Percentiles rank a stretch among this genome's conserved stretches.
These are phyloP conservation scores for Corymbia calophylla DNA, from an alignment of 441 rosid genomes.

Conservation along the genomic window DNA sequence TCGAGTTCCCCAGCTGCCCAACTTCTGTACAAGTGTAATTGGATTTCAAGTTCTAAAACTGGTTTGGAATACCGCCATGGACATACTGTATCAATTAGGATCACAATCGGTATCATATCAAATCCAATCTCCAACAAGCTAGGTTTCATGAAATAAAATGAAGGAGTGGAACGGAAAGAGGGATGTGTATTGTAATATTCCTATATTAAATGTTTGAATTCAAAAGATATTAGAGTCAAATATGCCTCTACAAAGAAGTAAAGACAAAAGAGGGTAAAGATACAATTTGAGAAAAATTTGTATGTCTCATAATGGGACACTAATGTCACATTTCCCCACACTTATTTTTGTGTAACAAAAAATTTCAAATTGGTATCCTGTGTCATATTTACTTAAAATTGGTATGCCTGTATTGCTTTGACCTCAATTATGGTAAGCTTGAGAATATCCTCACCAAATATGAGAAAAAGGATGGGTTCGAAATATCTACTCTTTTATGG, in stretches of 20 bases:
- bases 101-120: too few relatives aligned
- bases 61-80: background rate
- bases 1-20: background rate
- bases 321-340: background rate
- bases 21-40: background rate
- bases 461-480: background rate
- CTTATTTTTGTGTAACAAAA: background rate
- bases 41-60: background rate
- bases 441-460: background rate
- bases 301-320: background rate
- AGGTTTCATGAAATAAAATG: background rate
- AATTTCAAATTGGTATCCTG: accelerated
- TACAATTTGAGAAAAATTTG: background rate
- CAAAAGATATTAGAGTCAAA: background rate
- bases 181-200: background rate
- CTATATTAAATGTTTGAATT: background rate
- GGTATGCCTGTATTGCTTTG: background rate
- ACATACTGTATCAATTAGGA: too few relatives aligned
- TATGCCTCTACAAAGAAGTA: background rate
- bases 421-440: background rate
- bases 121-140: too few relatives aligned
- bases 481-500: background rate
- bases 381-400: background rate
- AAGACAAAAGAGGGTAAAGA: background rate
- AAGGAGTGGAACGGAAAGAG: background rate